These are phyloP conservation scores for Tuber umbilicatum DNA, from an alignment of 495 filamentous ascomycete species.

Conservation along the genomic window DNA sequence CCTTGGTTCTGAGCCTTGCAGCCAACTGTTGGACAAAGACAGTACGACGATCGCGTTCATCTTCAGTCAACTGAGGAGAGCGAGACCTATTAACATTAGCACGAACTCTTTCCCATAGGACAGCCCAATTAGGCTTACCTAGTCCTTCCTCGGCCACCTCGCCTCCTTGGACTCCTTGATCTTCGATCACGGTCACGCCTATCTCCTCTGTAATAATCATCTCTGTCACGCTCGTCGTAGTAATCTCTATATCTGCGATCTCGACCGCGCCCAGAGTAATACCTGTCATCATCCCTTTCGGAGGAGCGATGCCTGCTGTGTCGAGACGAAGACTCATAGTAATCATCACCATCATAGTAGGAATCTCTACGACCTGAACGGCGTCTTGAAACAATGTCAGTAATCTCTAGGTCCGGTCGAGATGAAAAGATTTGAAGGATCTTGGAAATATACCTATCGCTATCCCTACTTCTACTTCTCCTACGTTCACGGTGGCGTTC, in stretches of 20 bases:
- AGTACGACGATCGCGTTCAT: constrained; percentile 92
- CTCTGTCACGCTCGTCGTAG: constrained; percentile 56
- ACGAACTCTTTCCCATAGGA: background rate
- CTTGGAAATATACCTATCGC: constrained; percentile 37
- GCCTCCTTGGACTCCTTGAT: constrained; percentile 51
- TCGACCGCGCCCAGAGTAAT: constrained; percentile 60
- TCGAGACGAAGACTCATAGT: constrained; percentile 57
- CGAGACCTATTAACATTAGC: constrained; percentile 39
- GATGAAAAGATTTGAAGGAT: background rate
- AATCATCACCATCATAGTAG: constrained; percentile 56
- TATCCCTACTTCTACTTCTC: constrained; percentile 49
- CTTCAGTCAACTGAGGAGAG: constrained; percentile 69
- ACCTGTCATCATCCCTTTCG: constrained; percentile 65
- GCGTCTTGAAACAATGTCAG: constrained; percentile 35
- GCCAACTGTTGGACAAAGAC: constrained; percentile 98
- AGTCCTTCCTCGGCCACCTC: constrained; percentile 37
- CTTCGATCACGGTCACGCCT: constrained; percentile 48
- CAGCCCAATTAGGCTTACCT: constrained; percentile 24
- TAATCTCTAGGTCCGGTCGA: constrained; percentile 6
- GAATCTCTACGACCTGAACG: constrained; percentile 51
- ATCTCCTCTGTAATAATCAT: constrained; percentile 50
- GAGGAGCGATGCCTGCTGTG: constrained; percentile 41
- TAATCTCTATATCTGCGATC: constrained; percentile 71
- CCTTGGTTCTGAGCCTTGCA: constrained; percentile 80
- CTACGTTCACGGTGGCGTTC: constrained; percentile 38